Conservation (phyloP, 176 grass and related monocot genomes). For the Typha latifolia region DNA sequence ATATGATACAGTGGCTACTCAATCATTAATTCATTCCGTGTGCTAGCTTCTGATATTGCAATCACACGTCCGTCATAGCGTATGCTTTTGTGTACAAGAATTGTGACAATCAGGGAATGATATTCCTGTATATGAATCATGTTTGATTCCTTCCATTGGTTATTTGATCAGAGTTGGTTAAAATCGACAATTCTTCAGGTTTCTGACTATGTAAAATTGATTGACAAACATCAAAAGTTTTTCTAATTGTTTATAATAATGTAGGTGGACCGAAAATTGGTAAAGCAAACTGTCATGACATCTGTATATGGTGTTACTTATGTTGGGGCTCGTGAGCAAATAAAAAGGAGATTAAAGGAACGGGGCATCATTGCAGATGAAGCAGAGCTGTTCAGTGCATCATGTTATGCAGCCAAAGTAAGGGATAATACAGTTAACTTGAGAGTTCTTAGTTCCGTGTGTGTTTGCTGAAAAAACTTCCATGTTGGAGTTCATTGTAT, state of each 20-base stretch:
- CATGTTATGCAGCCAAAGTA: constrained; percentile 93
- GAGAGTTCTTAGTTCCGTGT: neutral
- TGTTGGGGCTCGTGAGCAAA: constrained; percentile 92
- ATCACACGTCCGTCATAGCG: neutral
- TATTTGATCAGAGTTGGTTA: too few relatives aligned
- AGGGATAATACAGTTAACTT: neutral
- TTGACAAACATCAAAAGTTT: neutral
- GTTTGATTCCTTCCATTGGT: too few relatives aligned
- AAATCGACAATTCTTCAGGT: neutral
- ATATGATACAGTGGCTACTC: too few relatives aligned
- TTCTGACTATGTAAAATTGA: constrained; percentile 4
- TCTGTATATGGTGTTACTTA: constrained; percentile 98
- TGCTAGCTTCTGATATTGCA: neutral
- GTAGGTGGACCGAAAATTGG: constrained; percentile 94
- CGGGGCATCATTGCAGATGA: constrained; percentile 51
- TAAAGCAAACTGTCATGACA: constrained; percentile 99
- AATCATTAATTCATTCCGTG: neutral
- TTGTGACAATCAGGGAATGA: neutral
- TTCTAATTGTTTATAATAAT: constrained; percentile 10
- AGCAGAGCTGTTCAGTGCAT: constrained; percentile 39
- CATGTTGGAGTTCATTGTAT: too few relatives aligned
- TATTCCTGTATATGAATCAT: too few relatives aligned
- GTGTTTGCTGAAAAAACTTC: too few relatives aligned
- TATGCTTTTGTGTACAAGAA: neutral
- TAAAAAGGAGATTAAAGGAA: constrained; percentile 92